Conservation (phyloP, 2,329 filamentous ascomycete species). For the Neofusicoccum sp. region DNA sequence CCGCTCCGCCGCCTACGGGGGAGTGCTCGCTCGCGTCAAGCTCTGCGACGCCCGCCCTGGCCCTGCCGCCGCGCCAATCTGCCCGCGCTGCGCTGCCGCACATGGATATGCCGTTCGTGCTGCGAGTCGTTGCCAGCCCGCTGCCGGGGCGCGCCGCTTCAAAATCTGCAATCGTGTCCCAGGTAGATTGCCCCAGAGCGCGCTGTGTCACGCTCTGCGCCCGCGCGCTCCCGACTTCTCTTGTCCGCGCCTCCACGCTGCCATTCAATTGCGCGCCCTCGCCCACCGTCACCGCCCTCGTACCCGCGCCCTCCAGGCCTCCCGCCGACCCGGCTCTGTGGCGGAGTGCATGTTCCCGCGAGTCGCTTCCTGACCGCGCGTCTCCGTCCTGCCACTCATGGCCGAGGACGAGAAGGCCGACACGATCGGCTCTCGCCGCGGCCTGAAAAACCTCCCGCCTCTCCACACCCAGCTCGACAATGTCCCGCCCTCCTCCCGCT, state of each 20-base stretch:
- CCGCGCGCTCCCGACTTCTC: conserved; percentile 6
- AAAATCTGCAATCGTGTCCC: conserved; percentile 13
- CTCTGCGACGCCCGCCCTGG: neutral
- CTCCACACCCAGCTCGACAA: conserved; percentile 20
- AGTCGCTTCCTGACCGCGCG: conserved; percentile 2
- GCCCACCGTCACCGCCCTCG: conserved; percentile 2
- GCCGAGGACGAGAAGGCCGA: conserved; percentile 25
- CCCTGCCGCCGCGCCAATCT: neutral
- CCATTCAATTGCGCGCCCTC: neutral
- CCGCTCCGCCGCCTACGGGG: neutral
- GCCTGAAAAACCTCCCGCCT: conserved; percentile 26
- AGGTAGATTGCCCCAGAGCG: conserved; percentile 15
- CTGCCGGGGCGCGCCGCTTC: conserved; percentile 11
- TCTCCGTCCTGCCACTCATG: conserved; percentile 25
- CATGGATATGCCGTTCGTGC: conserved; percentile 10
- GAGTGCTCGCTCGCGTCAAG: neutral
- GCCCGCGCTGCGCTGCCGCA: neutral
- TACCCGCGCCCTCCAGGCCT: conserved; percentile 6
- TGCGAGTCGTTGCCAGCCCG: conserved; percentile 6
- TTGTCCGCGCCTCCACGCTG: neutral
- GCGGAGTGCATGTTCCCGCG: conserved; percentile 5
- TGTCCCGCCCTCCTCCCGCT: conserved; percentile 31
- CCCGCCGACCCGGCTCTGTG: neutral
- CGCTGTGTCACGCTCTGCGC: conserved; percentile 4
- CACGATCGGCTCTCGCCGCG: conserved; percentile 22